Conservation (phyloP, 257 asterid species). For the Hygrophila difformis region DNA sequence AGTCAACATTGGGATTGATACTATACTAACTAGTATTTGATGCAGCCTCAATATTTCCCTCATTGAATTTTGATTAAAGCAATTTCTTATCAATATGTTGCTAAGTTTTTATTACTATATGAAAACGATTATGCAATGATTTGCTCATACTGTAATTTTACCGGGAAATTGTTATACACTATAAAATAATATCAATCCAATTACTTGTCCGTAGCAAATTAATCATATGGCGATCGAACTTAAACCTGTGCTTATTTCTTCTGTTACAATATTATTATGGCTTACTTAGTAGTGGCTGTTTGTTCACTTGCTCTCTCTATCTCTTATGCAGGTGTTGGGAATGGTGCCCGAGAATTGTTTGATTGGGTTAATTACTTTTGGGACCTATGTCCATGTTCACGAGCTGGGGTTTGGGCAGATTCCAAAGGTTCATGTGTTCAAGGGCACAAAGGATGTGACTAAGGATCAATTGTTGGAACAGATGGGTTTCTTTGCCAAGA, state of each 20-base stretch:
- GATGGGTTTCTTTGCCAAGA: slow-evolving; percentile 85
- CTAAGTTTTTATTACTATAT: slow-evolving; percentile 4
- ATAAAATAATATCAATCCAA: background rate
- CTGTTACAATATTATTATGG: slow-evolving; percentile 1
- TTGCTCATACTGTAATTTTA: background rate
- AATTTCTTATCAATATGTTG: slow-evolving; percentile 10
- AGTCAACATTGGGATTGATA: background rate
- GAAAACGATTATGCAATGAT: background rate
- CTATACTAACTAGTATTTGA: background rate
- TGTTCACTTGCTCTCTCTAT: background rate
- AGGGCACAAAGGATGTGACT: slow-evolving; percentile 85
- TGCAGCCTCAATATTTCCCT: slow-evolving; percentile 1
- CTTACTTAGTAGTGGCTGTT: background rate
- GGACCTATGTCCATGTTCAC: slow-evolving; percentile 85
- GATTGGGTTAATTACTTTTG: slow-evolving; percentile 86
- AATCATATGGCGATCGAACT: no score
- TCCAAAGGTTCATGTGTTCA: slow-evolving; percentile 92
- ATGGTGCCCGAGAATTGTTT: slow-evolving; percentile 89
- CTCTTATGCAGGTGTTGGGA: slow-evolving; percentile 65
- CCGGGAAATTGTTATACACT: slow-evolving; percentile 1
- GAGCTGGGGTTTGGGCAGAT: slow-evolving; percentile 91
- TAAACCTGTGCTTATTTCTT: background rate
- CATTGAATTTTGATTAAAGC: slow-evolving; percentile 4
- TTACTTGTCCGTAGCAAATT: no score
- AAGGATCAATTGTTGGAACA: slow-evolving; percentile 90